A percentile compares a stretch with the other conserved stretches of the same genome.
Conservation (phyloP, 352 stramenopile species). For the Phytophthora parvispora region DNA sequence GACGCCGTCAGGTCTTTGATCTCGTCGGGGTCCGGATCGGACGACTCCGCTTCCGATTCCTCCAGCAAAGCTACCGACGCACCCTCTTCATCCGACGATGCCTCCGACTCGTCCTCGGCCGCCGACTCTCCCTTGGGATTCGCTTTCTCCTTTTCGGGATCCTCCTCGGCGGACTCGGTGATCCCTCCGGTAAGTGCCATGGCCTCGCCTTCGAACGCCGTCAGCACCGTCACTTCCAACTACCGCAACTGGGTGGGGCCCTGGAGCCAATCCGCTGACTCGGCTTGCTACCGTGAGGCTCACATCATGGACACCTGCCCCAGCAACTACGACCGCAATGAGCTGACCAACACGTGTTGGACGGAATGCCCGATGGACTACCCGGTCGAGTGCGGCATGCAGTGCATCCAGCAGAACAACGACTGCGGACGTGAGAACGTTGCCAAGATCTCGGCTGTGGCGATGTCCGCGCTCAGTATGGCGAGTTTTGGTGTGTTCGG, state of each 20-base stretch:
- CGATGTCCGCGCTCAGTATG: slow-evolving; percentile 41
- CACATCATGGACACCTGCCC: slow-evolving; percentile 48
- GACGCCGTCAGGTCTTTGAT: slow-evolving; percentile 29
- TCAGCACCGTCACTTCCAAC: slow-evolving; percentile 9
- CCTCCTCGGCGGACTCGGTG: slow-evolving; percentile 8
- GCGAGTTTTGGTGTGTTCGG: slow-evolving; percentile 52
- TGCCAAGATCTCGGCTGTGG: slow-evolving; percentile 40
- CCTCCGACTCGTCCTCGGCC: background rate
- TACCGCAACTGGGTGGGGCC: slow-evolving; percentile 53
- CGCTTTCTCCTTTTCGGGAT: background rate
- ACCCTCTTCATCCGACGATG: slow-evolving; percentile 1
- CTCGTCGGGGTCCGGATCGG: slow-evolving; percentile 15
- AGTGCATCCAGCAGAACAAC: slow-evolving; percentile 71
- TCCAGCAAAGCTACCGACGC: background rate
- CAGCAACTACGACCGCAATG: slow-evolving; percentile 48
- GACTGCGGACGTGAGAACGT: slow-evolving; percentile 54
- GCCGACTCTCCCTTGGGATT: background rate
- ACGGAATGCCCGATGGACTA: slow-evolving; percentile 67
- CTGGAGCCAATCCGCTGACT: slow-evolving; percentile 36
- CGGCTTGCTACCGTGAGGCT: slow-evolving; percentile 60
- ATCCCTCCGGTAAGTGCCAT: slow-evolving; percentile 12
- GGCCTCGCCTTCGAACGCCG: slow-evolving; percentile 24
- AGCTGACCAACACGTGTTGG: slow-evolving; percentile 56
- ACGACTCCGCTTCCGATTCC: background rate
- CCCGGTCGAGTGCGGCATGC: slow-evolving; percentile 65